Conservation (phyloP, 2,329 filamentous ascomycete genomes). For the Aspergillus sp. region DNA sequence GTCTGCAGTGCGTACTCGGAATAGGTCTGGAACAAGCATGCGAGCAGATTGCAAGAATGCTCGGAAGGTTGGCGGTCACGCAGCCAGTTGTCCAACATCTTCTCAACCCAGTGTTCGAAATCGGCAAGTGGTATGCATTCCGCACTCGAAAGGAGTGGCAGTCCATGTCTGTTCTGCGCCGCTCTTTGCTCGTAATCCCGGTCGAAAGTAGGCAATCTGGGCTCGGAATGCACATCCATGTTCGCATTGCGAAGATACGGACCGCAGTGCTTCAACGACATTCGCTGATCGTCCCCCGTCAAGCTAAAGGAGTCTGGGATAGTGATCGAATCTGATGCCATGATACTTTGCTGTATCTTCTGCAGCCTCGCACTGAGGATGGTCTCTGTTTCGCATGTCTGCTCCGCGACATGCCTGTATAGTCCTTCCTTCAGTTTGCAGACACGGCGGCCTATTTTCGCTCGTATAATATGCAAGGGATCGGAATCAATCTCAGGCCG, state of each 20-base stretch:
- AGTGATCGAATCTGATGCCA: neutral
- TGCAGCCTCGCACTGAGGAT: neutral
- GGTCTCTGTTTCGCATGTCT: neutral
- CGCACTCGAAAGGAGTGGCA: neutral
- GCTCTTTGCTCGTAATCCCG: no score
- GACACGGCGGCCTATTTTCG: neutral
- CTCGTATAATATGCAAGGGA: neutral
- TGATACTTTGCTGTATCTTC: neutral
- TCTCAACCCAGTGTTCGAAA: slow-evolving; percentile 4
- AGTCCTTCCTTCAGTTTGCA: neutral
- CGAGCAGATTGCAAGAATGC: neutral
- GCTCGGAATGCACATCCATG: neutral
- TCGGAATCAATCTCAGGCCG: neutral
- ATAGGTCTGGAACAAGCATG: neutral
- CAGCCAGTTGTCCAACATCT: neutral
- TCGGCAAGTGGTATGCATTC: neutral
- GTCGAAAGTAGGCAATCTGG: neutral
- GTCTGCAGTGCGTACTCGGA: neutral
- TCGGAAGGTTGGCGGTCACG: neutral
- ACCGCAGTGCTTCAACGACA: neutral
- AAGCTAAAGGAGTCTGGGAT: neutral
- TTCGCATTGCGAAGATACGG: neutral
- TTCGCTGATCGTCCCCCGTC: neutral
- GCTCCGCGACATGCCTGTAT: neutral
- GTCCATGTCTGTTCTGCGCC: no score